Conservation (phyloP, 2,329 filamentous ascomycete species). For the Diplodia mutila region DNA sequence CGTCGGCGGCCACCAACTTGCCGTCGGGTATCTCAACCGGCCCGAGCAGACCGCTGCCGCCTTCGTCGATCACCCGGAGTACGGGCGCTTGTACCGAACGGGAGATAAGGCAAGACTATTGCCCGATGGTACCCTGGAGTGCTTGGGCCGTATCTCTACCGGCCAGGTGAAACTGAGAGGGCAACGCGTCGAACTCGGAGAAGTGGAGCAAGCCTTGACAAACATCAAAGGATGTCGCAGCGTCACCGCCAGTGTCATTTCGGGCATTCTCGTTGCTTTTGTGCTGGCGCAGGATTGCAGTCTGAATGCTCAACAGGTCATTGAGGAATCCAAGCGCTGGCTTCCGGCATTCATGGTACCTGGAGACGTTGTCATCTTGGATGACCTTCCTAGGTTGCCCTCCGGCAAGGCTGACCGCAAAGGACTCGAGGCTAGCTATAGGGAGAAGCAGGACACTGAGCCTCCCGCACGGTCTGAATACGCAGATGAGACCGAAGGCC, state of each 20-base stretch:
- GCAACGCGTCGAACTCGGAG: conserved; percentile 79
- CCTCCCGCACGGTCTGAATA: background rate
- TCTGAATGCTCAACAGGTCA: conserved; percentile 51
- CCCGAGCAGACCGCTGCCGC: conserved; percentile 71
- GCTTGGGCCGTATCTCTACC: conserved; percentile 75
- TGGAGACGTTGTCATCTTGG: conserved; percentile 67
- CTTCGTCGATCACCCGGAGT: conserved; percentile 68
- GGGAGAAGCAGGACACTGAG: conserved; percentile 31
- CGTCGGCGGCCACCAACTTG: conserved; percentile 78
- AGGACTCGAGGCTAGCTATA: conserved; percentile 61
- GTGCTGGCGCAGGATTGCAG: conserved; percentile 59
- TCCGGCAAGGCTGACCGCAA: conserved; percentile 84
- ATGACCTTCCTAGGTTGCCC: conserved; percentile 71
- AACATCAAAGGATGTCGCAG: conserved; percentile 56
- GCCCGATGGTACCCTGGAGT: conserved; percentile 73
- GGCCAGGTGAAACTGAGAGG: conserved; percentile 88
- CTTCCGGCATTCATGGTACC: conserved; percentile 85
- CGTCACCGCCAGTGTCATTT: conserved; percentile 68
- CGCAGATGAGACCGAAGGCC: conserved; percentile 21
- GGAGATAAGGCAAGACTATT: conserved; percentile 79
- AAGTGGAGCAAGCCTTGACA: conserved; percentile 43
- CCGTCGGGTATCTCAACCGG: conserved; percentile 79
- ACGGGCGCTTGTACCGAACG: conserved; percentile 78
- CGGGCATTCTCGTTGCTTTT: conserved; percentile 73
- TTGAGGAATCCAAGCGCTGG: conserved; percentile 70